Evolutionary conservation across 305 asterid genomes (phyloP), one percentile per base, ranked within the genome.

Genomic region (Coffea humblotiana): DNA sequence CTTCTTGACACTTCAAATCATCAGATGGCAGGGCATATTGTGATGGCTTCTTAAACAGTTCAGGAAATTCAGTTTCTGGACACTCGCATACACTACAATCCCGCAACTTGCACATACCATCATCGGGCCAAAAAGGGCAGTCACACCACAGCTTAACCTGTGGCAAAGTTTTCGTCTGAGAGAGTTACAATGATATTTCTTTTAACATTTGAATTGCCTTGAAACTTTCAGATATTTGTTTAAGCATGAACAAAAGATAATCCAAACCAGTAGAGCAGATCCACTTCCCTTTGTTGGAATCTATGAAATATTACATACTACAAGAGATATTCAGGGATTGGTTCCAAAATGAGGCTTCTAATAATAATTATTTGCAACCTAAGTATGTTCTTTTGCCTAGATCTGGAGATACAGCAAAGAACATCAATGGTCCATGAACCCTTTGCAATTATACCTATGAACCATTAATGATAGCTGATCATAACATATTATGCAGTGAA

Each of bases 121-220:
- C 99, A 84, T 95, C 97, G 4, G 97, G 99, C 99, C 99, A 95
- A 82, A 95, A 95, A 32, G 95, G 98, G 92, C 99, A 95, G 84
- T 95, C 99, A 81, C 99, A 95, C 99, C 98, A 95, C 84, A 95
- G 87, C 84, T 95, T 95, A 71, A 90, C 97, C 99, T 94, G 93
- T 78, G 27, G 74, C 11, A 85, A 83, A 72, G 60, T 11, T 37
- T 66, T 68, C 25, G 19, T 12, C 15, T 11, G n/a, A 45, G 65
- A 8, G n/a, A 43, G 25, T 32, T 43, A n/a, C 0, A 77, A 7
- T n/a, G 25, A 43, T 8, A 40, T 23, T 65, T 29, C n/a, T 23
- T 3, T 35, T 4, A 75, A n/a, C 12, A 15, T 67, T 66, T 14
- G 1, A 40, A 6, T 43, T 7, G 6, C 3, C 15, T 52, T 49